phyloP scores from a whole-genome alignment of 225 moss, liverwort and hornwort genomes.

The Bryum argenteum region DNA sequence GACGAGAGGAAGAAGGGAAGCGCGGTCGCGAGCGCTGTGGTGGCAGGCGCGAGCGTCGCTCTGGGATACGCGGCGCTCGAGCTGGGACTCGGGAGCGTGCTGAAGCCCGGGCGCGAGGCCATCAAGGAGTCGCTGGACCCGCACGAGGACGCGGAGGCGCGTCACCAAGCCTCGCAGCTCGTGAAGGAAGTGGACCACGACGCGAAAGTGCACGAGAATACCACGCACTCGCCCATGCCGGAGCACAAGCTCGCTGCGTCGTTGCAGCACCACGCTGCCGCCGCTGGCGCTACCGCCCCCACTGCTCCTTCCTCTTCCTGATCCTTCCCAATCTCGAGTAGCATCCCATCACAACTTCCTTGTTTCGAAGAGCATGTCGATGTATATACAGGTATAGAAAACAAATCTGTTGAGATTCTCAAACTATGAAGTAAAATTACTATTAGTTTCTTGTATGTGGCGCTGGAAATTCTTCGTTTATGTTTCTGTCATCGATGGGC shows the following conservation, averaged over 20 bases:
- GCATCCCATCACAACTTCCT: no score
- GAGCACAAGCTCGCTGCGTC: conserved; percentile 6
- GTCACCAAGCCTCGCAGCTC: neutral
- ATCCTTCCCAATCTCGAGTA: no score
- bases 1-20: conserved; percentile 34
- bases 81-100: conserved; percentile 33
- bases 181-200: conserved; percentile 11
- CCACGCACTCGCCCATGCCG: conserved; percentile 12
- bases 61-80: conserved; percentile 52
- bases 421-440: no score
- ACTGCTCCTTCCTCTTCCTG: no score
- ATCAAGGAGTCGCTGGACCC: conserved; percentile 37
- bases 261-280: conserved; percentile 8
- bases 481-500: no score
- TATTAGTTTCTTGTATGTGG: no score
- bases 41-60: conserved; percentile 46
- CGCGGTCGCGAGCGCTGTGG: conserved; percentile 28
- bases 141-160: conserved; percentile 23
- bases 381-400: no score
- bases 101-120: conserved; percentile 45
- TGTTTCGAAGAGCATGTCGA: no score
- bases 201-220: conserved; percentile 19
- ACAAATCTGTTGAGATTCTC: no score
- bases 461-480: no score
- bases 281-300: neutral